Base-by-base conservation (phyloP, 2,329 filamentous ascomycete genomes). In the Ophiostoma sp. region DNA sequence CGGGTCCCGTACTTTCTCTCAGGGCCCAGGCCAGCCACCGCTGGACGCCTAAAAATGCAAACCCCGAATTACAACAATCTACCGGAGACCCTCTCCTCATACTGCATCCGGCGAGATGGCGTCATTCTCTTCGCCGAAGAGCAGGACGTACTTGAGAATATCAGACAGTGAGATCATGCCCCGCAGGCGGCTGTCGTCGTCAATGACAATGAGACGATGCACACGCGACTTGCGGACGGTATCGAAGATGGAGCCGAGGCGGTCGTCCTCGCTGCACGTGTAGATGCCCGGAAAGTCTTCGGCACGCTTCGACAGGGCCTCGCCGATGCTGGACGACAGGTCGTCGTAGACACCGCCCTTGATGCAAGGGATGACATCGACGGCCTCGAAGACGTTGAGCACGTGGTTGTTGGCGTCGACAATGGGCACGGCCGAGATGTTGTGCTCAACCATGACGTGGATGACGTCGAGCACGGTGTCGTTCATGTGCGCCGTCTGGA, bases 201-300 rank as follows among this genome's bases (percentile, higher is more conserved):
- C 95, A 73, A 99, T 93, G 68, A 99, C 92, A 73, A 98, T 91
- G 76, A 99, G 86, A 76, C 96, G 89, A 83, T 99, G 96, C 36
- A 99, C 95, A 75, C 97, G 89, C 63, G 95, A 97, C 83, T 95
- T 97, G 77, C 95, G 93, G 77, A 99, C 93, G 0, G 96, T 98
- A 81, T 98, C 95, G 81, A 98, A 98, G 77, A 99, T 96, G 12
- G 95, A 95, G 80, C 97, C 95, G 69, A 99, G 88, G 72, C 95
- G 91, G 82, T 99, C 96, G 75, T 97, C 92, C 76, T 96, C 88
- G 63, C 91, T 93, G 84, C 96, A 99, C 0, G 95, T 98, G 83
- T 98, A 98, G 76, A 99, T 98, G 59, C 97, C 96, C 0, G 94
- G 92, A 79, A 97, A 98, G 78, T 98, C 95, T 70, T 97, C 93